phyloP scores from a whole-genome alignment of 2,329 filamentous ascomycete species.

The Xylaria sp. region DNA sequence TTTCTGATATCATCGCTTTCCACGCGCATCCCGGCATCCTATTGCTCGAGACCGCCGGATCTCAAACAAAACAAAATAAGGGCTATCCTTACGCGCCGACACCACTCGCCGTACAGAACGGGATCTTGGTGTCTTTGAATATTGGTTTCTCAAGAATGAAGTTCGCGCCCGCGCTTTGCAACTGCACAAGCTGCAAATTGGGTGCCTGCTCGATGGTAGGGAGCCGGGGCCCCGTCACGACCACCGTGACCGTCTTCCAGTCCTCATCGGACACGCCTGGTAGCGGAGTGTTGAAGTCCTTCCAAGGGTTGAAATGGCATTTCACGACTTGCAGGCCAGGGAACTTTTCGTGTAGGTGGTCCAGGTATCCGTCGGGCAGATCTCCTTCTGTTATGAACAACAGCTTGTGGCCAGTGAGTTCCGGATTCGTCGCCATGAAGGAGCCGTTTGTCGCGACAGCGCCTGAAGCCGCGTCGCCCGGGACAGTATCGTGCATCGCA shows the following conservation, averaged over 20 bases:
- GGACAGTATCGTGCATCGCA: constrained; percentile 13
- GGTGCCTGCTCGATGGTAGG: constrained; percentile 41
- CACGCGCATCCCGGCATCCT: neutral
- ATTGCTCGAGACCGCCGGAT: neutral
- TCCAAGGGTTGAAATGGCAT: constrained; percentile 30
- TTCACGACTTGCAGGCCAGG: constrained; percentile 41
- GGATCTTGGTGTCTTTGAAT: constrained; percentile 45
- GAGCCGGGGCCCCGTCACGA: constrained; percentile 40
- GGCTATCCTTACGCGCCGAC: constrained; percentile 47
- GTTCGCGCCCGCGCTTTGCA: constrained; percentile 51
- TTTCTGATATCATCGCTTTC: neutral
- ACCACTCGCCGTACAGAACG: constrained; percentile 52
- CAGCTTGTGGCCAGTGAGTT: constrained; percentile 45
- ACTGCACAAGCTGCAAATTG: constrained; percentile 48
- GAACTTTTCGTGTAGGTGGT: constrained; percentile 36
- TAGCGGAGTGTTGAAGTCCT: constrained; percentile 21
- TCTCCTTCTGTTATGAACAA: constrained; percentile 36
- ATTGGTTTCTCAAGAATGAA: constrained; percentile 42
- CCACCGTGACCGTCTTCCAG: constrained; percentile 46
- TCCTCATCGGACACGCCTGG: constrained; percentile 31
- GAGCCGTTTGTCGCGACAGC: neutral
- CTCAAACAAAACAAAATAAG: neutral
- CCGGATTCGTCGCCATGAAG: constrained; percentile 17
- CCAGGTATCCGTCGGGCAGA: constrained; percentile 33
- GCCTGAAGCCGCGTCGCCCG: neutral